phyloP scores from a whole-genome alignment of 2,329 filamentous ascomycete species.

The Epichloe baconii region DNA sequence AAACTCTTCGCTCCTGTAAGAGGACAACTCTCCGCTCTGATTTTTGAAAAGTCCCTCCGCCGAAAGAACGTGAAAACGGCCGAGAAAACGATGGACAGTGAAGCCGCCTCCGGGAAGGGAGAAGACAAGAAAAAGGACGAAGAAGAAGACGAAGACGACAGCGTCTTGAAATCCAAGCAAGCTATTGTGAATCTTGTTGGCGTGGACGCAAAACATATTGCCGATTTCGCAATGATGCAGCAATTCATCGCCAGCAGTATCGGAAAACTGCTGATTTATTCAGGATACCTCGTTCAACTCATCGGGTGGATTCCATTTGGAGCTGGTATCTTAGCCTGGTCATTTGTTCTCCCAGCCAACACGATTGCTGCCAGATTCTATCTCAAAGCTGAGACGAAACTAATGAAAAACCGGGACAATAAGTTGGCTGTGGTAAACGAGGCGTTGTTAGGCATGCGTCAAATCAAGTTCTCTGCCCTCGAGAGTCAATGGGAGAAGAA shows the following conservation, averaged over 20 bases:
- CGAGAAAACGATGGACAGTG: constrained; percentile 30
- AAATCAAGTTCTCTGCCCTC: constrained; percentile 73
- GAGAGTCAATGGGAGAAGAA: constrained; percentile 63
- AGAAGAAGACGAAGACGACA: constrained; percentile 39
- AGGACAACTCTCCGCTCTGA: constrained; percentile 54
- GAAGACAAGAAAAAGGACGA: constrained; percentile 27
- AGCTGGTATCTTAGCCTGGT: constrained; percentile 51
- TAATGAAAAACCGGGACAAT: constrained; percentile 65
- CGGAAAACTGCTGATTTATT: constrained; percentile 51
- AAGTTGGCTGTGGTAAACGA: constrained; percentile 68
- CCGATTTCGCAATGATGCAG: constrained; percentile 55
- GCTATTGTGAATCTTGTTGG: constrained; percentile 66
- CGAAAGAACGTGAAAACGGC: constrained; percentile 63
- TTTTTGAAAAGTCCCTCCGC: constrained; percentile 66
- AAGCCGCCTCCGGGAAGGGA: constrained; percentile 13
- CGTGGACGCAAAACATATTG: constrained; percentile 58
- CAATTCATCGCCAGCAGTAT: constrained; percentile 50
- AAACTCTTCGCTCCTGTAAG: constrained; percentile 53
- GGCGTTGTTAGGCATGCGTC: constrained; percentile 63
- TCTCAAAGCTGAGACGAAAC: constrained; percentile 46
- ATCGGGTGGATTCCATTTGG: constrained; percentile 59
- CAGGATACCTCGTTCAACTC: constrained; percentile 52
- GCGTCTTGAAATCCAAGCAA: constrained; percentile 42
- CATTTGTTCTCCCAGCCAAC: constrained; percentile 55
- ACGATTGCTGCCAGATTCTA: constrained; percentile 53